Evolutionary conservation across 148 eudicot genomes (phyloP).

Genomic region (Rhododendron simsii): DNA sequence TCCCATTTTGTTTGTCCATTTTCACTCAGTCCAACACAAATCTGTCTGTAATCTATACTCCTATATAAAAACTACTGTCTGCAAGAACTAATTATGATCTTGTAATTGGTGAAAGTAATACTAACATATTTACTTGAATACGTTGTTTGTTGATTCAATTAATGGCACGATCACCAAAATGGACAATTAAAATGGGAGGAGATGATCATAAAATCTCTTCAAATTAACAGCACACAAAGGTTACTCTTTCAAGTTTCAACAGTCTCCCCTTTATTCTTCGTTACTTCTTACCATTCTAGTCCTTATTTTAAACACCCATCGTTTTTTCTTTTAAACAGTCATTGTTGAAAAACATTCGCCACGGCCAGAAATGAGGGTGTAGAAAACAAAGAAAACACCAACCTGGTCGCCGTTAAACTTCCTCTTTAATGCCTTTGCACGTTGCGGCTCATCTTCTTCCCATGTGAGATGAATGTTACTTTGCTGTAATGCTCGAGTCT

Average conservation of each 20-base stretch:
- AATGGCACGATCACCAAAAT: background rate
- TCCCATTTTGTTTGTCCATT: background rate
- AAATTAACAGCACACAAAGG: background rate
- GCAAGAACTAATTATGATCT: background rate
- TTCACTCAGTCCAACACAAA: no score
- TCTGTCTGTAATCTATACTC: no score
- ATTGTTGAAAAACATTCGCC: background rate
- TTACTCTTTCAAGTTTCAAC: background rate
- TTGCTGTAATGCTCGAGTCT: slow-evolving; percentile 79
- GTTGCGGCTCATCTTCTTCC: slow-evolving; percentile 98
- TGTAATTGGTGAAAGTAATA: background rate
- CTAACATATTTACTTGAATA: background rate
- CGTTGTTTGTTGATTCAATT: background rate
- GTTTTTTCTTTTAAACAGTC: background rate
- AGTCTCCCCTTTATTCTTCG: background rate
- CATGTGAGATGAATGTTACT: slow-evolving; percentile 70
- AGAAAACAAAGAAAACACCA: background rate
- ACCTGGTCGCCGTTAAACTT: slow-evolving; percentile 72
- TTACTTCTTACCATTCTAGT: background rate
- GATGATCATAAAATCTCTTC: background rate
- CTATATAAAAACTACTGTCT: background rate
- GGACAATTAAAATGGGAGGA: background rate
- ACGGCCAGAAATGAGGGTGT: background rate
- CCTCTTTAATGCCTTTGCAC: slow-evolving; percentile 61
- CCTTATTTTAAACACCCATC: background rate